Evolutionary conservation across 306 rosid species (phyloP).

Genomic region (Vigna mungo): DNA sequence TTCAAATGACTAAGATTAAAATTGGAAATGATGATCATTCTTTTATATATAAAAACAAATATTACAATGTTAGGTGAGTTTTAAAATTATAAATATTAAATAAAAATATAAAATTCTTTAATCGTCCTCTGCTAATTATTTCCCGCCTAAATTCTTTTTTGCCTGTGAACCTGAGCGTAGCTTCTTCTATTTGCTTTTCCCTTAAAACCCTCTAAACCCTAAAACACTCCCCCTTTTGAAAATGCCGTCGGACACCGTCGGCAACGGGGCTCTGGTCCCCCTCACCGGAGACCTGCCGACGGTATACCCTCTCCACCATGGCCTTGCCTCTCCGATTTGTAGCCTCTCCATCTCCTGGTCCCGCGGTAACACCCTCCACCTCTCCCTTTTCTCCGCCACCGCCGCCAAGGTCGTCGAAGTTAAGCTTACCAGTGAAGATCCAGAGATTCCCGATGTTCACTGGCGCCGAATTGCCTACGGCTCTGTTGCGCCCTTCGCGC

Average conservation of each 20-base stretch:
- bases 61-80: too few species aligned
- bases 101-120: too few species aligned
- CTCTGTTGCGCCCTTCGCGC: constrained; percentile 83
- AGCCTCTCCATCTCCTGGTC: constrained; percentile 84
- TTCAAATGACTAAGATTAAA: too few species aligned
- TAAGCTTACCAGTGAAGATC: constrained; percentile 65
- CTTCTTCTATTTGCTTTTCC: background rate
- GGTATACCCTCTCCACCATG: constrained; percentile 69
- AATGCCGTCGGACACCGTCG: constrained; percentile 59
- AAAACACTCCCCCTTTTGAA: constrained; percentile 41
- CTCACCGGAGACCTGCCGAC: constrained; percentile 46
- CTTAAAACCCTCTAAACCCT: constrained; percentile 36
- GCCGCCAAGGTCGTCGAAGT: constrained; percentile 83
- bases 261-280: constrained; percentile 55
- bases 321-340: constrained; percentile 68
- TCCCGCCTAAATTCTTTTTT: constrained; percentile 35
- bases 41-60: too few species aligned
- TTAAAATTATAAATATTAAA: too few species aligned
- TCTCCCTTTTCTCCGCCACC: constrained; percentile 57
- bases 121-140: background rate
- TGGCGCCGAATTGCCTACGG: constrained; percentile 82
- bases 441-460: constrained; percentile 61
- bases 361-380: constrained; percentile 80
- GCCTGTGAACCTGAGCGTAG: background rate
- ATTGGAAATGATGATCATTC: too few species aligned